Conservation (phyloP, 2,329 filamentous ascomycete species). For the Calonectria henricotiae region DNA sequence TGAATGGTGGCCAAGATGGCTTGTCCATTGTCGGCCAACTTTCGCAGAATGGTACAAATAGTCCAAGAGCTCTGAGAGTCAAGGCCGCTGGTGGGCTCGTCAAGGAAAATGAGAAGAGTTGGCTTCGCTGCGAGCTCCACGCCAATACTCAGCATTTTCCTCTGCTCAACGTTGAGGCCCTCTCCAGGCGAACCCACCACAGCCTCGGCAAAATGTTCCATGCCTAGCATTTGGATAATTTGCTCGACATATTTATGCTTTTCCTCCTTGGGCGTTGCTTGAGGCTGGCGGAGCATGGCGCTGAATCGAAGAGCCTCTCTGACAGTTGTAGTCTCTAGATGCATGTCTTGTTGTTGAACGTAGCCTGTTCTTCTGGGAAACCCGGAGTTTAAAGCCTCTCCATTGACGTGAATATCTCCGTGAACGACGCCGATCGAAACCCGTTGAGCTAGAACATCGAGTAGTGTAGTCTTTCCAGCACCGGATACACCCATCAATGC, state of each 20-base stretch:
- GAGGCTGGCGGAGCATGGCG: conserved; percentile 68
- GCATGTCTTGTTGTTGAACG: conserved; percentile 74
- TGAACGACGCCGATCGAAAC: conserved; percentile 72
- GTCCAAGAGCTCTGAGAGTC: conserved; percentile 73
- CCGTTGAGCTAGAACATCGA: conserved; percentile 59
- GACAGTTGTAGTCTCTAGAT: conserved; percentile 66
- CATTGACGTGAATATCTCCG: conserved; percentile 74
- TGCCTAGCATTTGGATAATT: conserved; percentile 74
- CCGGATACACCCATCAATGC: conserved; percentile 76
- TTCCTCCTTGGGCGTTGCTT: conserved; percentile 64
- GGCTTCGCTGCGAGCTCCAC: conserved; percentile 69
- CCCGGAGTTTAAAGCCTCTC: conserved; percentile 65
- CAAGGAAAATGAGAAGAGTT: conserved; percentile 71
- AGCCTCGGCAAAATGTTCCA: conserved; percentile 74
- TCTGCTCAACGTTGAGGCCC: conserved; percentile 71
- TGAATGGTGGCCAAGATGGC: conserved; percentile 67
- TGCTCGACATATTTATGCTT: conserved; percentile 73
- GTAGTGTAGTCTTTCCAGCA: conserved; percentile 56
- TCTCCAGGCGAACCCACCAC: conserved; percentile 72
- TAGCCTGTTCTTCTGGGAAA: conserved; percentile 76
- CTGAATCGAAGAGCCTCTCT: conserved; percentile 65
- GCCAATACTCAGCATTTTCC: conserved; percentile 72
- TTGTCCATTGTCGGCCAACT: conserved; percentile 67
- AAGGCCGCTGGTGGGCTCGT: conserved; percentile 71
- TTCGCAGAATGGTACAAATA: conserved; percentile 71